Conservation (phyloP, 495 filamentous ascomycete genomes). For the Daldinia childiae region DNA sequence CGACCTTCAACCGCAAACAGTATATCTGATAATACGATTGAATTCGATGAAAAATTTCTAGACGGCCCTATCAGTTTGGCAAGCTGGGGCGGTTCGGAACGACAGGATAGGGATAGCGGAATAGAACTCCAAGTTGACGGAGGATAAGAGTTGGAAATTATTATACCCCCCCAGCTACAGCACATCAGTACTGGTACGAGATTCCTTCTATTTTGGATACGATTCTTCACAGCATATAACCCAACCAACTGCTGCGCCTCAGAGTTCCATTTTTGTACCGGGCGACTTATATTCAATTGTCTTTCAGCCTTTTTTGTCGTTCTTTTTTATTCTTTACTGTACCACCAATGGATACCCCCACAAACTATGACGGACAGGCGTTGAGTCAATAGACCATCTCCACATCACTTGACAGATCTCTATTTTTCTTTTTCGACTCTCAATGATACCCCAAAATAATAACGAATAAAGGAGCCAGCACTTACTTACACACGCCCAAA, state of each 20-base stretch:
- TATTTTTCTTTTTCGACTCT: slow-evolving; percentile 33
- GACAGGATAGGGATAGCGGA: slow-evolving; percentile 64
- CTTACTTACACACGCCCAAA: slow-evolving; percentile 23
- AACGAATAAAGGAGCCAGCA: slow-evolving; percentile 33
- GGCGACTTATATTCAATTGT: slow-evolving; percentile 22
- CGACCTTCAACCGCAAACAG: slow-evolving; percentile 16
- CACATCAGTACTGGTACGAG: slow-evolving; percentile 27
- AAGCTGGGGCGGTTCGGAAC: slow-evolving; percentile 47
- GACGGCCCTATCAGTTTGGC: slow-evolving; percentile 21
- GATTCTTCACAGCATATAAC: slow-evolving; percentile 38
- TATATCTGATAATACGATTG: slow-evolving; percentile 41
- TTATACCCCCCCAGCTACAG: slow-evolving; percentile 1
- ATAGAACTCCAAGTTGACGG: slow-evolving; percentile 57
- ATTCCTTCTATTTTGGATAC: slow-evolving; percentile 36
- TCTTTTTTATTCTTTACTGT: slow-evolving; percentile 33
- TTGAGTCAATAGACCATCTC: slow-evolving; percentile 40
- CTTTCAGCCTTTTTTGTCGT: slow-evolving; percentile 11
- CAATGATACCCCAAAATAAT: slow-evolving; percentile 45
- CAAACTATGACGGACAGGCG: slow-evolving; percentile 30
- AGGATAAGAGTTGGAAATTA: slow-evolving; percentile 35
- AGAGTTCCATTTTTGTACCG: slow-evolving; percentile 26
- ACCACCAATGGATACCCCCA: slow-evolving; percentile 40
- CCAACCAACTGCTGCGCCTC: slow-evolving; percentile 34
- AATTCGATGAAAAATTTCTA: slow-evolving; percentile 34
- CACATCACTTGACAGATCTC: slow-evolving; percentile 36